Base-by-base conservation (phyloP, 495 filamentous ascomycete species). In the Aspergillus ellipticus region DNA sequence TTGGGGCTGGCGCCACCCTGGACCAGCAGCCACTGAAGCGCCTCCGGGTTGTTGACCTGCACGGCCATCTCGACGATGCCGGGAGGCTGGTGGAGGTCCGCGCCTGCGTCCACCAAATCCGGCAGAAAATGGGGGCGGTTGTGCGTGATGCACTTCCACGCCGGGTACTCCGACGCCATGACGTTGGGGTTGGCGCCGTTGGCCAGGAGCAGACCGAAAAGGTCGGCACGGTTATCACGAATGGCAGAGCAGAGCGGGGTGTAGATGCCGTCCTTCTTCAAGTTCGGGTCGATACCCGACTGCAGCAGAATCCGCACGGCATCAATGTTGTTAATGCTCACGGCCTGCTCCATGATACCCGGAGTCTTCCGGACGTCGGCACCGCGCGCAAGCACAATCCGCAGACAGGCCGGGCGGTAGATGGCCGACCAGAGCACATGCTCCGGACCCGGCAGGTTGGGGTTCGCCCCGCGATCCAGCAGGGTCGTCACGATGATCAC, bases 21-120 rank as follows among this genome's bases (percentile, higher is more conserved):
- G 26, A 79, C 72, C 13, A 83, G 56, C 13, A 83, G 68, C 72
- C 74, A 79, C 10, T 67, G 59, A 0, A 80, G 54, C 0, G 71
- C 76, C 37, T 81, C 77, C 26, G 74, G 63, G 59, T 78, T 74
- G 56, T 81, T 81, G 42, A 65, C 64, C 31, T 69, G 69, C 26
- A 84, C 79, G 11, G 81, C 81, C 24, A 70, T 76, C 64, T 82
- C 81, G n/a, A 80, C 64, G 49, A 82, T 80, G 8, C 81, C 81
- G 39, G 77, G 78, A n/a, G 78, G 79, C 6, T 58, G 65, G 57
- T 74, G 65, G 3, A 78, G 69, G 42, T 84, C 72, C 5, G 74
- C 79, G 7, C 81, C 81, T 0, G 78, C 76, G 15, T 70, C 68
- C 4, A 84, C 65, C 6, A 84, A 66, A 9, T 69, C 66, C 0